Conservation (phyloP, 495 filamentous ascomycete species). For the Penicillium cosmopolitanum region DNA sequence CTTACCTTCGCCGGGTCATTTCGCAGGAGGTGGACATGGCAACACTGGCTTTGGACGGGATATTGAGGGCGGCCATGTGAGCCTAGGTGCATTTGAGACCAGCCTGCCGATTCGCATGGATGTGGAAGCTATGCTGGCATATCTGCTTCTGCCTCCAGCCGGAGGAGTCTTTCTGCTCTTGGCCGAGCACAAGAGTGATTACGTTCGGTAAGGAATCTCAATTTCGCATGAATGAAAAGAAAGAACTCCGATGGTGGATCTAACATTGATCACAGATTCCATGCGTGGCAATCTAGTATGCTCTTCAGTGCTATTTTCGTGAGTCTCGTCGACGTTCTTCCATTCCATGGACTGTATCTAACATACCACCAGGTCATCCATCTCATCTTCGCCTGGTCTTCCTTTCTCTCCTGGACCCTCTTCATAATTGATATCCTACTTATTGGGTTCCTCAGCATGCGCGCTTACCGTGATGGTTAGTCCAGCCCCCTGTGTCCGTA, state of each 20-base stretch:
- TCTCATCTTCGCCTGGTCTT: conserved; percentile 81
- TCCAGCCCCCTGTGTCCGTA: not conserved
- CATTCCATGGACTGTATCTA: conserved; percentile 12
- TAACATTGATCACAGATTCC: conserved; percentile 63
- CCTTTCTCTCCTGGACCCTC: conserved; percentile 80
- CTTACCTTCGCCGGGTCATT: conserved; percentile 48
- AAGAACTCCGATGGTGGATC: not conserved
- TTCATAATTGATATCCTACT: conserved; percentile 73
- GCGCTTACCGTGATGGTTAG: conserved; percentile 82
- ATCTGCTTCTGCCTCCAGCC: conserved; percentile 82
- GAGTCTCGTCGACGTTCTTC: conserved; percentile 26
- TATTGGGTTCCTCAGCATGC: conserved; percentile 75
- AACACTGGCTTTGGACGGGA: conserved; percentile 43
- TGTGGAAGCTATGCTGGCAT: conserved; percentile 89
- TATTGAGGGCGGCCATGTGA: conserved; percentile 60
- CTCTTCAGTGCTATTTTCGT: conserved; percentile 86
- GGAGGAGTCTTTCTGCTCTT: conserved; percentile 84
- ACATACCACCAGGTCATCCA: conserved; percentile 62
- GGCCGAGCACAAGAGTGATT: conserved; percentile 92
- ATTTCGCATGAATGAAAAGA: not conserved
- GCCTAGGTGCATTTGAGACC: conserved; percentile 74
- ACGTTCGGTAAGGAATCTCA: conserved; percentile 72
- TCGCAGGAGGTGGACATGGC: conserved; percentile 35
- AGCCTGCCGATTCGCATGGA: conserved; percentile 82
- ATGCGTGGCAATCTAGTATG: conserved; percentile 93